Evolutionary conservation across 805 yeast species (phyloP), one percentile per base, ranked within the genome.

Genomic region (Kluyveromyces wickerhamii): DNA sequence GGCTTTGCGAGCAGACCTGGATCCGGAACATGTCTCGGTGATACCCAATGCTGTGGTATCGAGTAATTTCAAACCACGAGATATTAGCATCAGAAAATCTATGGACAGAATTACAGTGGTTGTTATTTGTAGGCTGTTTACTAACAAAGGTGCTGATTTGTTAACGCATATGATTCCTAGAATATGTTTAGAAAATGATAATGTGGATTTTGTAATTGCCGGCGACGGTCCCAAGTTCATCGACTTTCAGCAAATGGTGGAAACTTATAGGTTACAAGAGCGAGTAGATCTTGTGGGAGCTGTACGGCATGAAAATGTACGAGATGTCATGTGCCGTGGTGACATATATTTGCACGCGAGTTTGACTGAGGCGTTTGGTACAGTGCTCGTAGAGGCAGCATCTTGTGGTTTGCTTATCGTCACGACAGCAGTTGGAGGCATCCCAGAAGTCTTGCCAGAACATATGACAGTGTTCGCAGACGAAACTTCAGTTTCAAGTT

Each of bases 221-320:
- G 99, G 99, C 9, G 94, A 86, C 58, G 99, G 99, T 0, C 99
- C 99, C 1, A 84, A 85, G 49, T 87, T 82, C 47, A 74, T 92
- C 7, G 97, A 92, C 49, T 65, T 92, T 35, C 96, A 88, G 55
- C 99, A 92, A 56, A 88, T 88, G 88, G 70, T 95, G 32, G 99
- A 92, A 55, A 72, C 75, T 40, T 72, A 78, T 54, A 76, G 84
- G 41, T 62, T 92, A 14, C 96, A 92, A 53, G 94, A 89, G 33
- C 66, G 94, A 32, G 96, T 92, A 2, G 76, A 78, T 27, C 66
- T 92, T 11, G 67, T 86, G 21, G 98, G 98, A 1, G 77, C 87
- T 10, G 81, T 92, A 1, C 74, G 81, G 26, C 99, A 92, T 54
- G 97, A 92, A 54, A 79, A 82, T 46, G 98, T 92, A 7, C 66